Percentiles rank a stretch among this genome's conserved stretches.
Conservation (phyloP, 2,329 filamentous ascomycete species). For the Stenocarpella maydis region DNA sequence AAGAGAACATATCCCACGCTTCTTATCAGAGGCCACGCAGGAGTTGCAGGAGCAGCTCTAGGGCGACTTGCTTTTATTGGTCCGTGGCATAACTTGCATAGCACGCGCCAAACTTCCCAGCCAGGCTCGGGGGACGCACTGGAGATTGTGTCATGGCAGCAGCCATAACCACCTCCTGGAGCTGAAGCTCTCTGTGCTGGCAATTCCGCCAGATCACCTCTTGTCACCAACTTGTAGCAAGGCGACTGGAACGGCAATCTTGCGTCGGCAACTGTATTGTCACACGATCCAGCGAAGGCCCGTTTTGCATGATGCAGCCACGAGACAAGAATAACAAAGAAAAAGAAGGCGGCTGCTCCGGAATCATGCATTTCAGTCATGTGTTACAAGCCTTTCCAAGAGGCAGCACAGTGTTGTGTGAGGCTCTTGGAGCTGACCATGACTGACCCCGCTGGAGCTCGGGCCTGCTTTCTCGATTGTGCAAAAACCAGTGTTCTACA, state of each 20-base stretch:
- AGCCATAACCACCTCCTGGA: slow-evolving; percentile 2
- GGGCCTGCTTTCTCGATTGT: slow-evolving; percentile 7
- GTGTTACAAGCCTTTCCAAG: background rate
- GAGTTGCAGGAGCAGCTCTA: slow-evolving; percentile 4
- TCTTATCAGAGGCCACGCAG: slow-evolving; percentile 7
- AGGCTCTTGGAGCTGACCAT: slow-evolving; percentile 3
- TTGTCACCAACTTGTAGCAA: background rate
- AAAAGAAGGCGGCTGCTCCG: background rate
- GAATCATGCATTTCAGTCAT: background rate
- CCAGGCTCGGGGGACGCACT: background rate
- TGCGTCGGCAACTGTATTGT: background rate
- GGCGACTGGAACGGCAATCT: background rate
- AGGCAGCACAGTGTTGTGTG: background rate
- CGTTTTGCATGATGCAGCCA: background rate
- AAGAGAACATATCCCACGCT: background rate
- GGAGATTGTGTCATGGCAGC: background rate
- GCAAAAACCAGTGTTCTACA: background rate
- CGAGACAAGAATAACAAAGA: background rate
- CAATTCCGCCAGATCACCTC: background rate
- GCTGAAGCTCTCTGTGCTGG: background rate
- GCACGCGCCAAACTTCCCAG: background rate
- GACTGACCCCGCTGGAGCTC: slow-evolving; percentile 12
- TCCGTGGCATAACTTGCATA: background rate
- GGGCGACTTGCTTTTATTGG: background rate
- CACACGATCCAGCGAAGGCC: background rate